Evolutionary conservation across 202 grass and related monocot genomes (phyloP).

Genomic region (Schoenoplectus tabernaemontani): DNA sequence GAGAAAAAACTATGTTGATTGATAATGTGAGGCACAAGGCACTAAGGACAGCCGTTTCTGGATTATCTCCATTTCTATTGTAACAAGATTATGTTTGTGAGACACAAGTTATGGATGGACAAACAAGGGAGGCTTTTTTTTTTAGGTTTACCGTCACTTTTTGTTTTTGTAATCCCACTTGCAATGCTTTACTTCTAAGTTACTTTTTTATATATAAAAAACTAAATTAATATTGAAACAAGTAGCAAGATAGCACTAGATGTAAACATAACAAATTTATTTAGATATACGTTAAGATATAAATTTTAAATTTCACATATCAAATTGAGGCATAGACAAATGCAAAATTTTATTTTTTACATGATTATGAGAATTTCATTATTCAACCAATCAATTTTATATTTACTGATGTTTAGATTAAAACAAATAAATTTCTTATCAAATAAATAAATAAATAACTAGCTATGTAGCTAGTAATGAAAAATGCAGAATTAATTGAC

Average conservation of each 20-base stretch:
- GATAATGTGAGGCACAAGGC: neutral
- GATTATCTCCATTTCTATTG: conserved; percentile 7
- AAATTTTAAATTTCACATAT: no score
- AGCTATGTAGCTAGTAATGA: neutral
- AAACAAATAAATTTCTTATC: no score
- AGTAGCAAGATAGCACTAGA: neutral
- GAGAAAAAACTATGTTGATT: neutral
- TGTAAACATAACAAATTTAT: no score
- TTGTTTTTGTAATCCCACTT: no score
- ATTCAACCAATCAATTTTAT: neutral
- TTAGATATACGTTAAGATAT: neutral
- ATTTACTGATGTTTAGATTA: no score
- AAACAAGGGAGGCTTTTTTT: no score
- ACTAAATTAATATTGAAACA: neutral
- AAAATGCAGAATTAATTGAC: neutral
- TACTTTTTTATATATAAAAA: no score
- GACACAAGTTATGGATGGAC: no score
- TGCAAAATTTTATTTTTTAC: neutral
- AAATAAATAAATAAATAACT: no score
- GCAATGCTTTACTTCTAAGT: no score
- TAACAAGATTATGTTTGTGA: neutral
- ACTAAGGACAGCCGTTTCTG: neutral
- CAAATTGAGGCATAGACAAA: neutral
- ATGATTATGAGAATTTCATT: neutral
- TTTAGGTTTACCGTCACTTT: no score